Conservation (phyloP, 257 asterid species). For the Leonotis leonurus region DNA sequence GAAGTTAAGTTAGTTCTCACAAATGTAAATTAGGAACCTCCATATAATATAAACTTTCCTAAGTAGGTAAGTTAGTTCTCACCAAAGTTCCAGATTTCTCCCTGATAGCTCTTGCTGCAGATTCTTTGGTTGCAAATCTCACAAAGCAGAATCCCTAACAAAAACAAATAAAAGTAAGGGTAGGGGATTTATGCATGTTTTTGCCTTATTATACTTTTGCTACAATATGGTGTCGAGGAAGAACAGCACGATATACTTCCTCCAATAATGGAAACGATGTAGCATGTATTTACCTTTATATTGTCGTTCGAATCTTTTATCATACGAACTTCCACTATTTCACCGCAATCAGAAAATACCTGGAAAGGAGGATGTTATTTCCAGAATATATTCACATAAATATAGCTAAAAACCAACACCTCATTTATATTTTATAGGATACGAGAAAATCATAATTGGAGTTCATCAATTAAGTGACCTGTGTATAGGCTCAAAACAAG, state of each 20-base stretch:
- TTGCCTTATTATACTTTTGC: conserved; percentile 4
- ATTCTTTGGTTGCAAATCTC: conserved; percentile 67
- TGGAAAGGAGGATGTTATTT: conserved; percentile 26
- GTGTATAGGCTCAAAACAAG: neutral
- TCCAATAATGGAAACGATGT: neutral
- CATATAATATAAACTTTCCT: neutral
- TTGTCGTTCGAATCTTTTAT: conserved; percentile 58
- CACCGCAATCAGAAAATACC: conserved; percentile 74
- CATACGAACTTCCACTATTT: conserved; percentile 62
- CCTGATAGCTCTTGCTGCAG: conserved; percentile 77
- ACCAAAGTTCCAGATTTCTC: conserved; percentile 70
- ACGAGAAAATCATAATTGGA: neutral
- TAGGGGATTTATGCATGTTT: conserved; percentile 12
- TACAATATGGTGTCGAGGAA: neutral
- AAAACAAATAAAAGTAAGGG: conserved; percentile 9
- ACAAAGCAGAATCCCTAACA: conserved; percentile 89
- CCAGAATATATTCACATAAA: neutral
- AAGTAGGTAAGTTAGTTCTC: conserved; percentile 21
- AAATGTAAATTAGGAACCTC: no score
- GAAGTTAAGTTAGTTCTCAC: conserved; percentile 35
- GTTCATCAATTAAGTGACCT: conserved; percentile 6
- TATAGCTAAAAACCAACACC: neutral
- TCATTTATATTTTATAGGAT: neutral
- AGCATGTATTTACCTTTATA: conserved; percentile 42
- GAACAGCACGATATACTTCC: conserved; percentile 3